Percentiles rank a stretch among this genome's conserved stretches.
These are phyloP conservation scores for Globisporangium solare DNA, from an alignment of 352 stramenopile species.

Conservation along the genomic window DNA sequence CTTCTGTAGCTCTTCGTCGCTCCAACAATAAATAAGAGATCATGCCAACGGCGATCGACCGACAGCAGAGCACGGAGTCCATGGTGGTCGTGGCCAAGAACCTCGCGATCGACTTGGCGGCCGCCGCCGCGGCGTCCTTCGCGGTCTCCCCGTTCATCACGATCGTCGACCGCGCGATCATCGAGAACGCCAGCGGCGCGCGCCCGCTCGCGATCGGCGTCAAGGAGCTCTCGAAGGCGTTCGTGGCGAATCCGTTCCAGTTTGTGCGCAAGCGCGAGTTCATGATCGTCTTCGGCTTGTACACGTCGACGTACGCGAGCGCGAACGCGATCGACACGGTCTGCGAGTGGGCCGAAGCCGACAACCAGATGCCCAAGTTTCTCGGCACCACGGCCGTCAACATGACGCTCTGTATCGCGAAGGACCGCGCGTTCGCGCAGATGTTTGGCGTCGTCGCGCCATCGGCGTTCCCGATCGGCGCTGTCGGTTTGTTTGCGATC, in stretches of 20 bases:
- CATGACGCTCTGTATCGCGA: slow-evolving; percentile 89
- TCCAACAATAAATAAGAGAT: neutral
- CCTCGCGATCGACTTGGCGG: slow-evolving; percentile 52
- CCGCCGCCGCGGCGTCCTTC: slow-evolving; percentile 61
- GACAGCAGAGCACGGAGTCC: slow-evolving; percentile 5
- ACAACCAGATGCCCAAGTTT: slow-evolving; percentile 89
- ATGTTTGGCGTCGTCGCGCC: slow-evolving; percentile 89
- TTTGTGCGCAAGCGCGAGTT: slow-evolving; percentile 88
- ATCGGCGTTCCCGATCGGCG: slow-evolving; percentile 66
- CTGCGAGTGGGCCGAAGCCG: slow-evolving; percentile 65
- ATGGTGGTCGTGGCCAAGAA: slow-evolving; percentile 29
- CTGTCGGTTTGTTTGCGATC: slow-evolving; percentile 83
- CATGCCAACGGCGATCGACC: neutral
- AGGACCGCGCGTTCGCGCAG: slow-evolving; percentile 87
- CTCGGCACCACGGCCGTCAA: slow-evolving; percentile 86
- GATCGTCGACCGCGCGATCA: slow-evolving; percentile 87
- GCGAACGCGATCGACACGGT: slow-evolving; percentile 85
- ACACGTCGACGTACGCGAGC: slow-evolving; percentile 86
- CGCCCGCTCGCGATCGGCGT: slow-evolving; percentile 56
- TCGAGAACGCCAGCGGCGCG: slow-evolving; percentile 83
- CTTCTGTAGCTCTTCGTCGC: neutral
- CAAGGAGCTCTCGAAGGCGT: slow-evolving; percentile 54
- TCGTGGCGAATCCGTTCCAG: slow-evolving; percentile 61
- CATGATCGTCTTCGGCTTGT: slow-evolving; percentile 87
- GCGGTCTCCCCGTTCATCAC: slow-evolving; percentile 85